Base-by-base conservation (phyloP, 2,329 filamentous ascomycete genomes). In the Fonsecaea erecta region DNA sequence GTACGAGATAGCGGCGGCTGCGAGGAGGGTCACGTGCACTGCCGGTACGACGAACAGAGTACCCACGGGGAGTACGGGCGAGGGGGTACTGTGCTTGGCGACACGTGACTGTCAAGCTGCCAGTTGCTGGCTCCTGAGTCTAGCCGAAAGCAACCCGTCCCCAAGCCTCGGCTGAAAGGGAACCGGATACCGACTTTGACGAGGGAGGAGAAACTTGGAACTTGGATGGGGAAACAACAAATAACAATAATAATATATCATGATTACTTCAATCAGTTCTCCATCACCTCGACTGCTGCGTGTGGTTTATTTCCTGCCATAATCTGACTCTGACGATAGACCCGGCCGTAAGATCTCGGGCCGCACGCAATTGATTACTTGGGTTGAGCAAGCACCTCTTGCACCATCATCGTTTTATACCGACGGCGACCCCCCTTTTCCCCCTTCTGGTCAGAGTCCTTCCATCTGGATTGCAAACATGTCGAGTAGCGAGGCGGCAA, bases 401-500 rank as follows among this genome's bases (percentile, higher is more conserved):
- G n/a, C 18, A n/a, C 37, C 37, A 43, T 43, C 37, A 43, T 43
- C 18, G 43, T 48, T 48, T 48, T 48, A 48, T 48, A 48, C 18
- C 21, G 21, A 24, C 43, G 21, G 26, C 43, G 6, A 14, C 43
- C 21, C 43, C 43, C 11, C 26, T 48, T 26, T n/a, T n/a, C n/a
- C n/a, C 11, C 43, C 21, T 24, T 24, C 43, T 48, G 3, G 2
- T 12, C 43, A 48, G 11, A 26, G 11, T 48, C 18, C 26, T 26
- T 14, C 18, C 16, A n/a, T 9, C 2, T 16, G 26, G 9, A 43
- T 60, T 12, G 37, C 58, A 16, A 65, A n/a, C 54, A 69, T 69
- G 67, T 69, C 67, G 4, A 65, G 43, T 60, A 65, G 16, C 55
- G 67, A 67, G 46, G 32, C 64, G 24, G 52, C 64, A 16, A 59